These are phyloP conservation scores for Cylindricascospora bacillispora DNA, from an alignment of 1,139 yeast species.

Conservation along the genomic window DNA sequence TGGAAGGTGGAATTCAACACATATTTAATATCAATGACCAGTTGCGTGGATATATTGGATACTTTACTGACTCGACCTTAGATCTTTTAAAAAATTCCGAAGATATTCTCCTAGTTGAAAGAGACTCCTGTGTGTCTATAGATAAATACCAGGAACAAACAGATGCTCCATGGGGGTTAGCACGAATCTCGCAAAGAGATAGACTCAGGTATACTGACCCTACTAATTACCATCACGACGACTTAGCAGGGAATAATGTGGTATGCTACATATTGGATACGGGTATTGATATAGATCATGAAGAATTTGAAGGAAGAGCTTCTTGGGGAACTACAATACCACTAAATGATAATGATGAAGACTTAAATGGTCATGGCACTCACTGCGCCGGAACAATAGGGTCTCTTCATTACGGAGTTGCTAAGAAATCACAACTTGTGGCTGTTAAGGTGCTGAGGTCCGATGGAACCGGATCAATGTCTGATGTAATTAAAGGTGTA, in stretches of 20 bases:
- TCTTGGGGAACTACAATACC: constrained; percentile 90
- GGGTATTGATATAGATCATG: constrained; percentile 73
- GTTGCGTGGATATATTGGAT: constrained; percentile 60
- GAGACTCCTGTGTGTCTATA: constrained; percentile 64
- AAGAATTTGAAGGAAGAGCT: constrained; percentile 86
- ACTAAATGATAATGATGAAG: constrained; percentile 64
- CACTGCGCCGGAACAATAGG: constrained; percentile 85
- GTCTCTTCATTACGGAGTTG: constrained; percentile 67
- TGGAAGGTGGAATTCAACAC: constrained; percentile 48
- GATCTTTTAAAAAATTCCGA: constrained; percentile 61
- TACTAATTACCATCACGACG: constrained; percentile 75
- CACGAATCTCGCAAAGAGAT: constrained; percentile 85
- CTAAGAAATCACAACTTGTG: constrained; percentile 60
- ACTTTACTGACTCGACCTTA: constrained; percentile 57
- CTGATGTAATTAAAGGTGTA: constrained; percentile 73
- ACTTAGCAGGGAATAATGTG: constrained; percentile 83
- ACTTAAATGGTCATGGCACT: constrained; percentile 88
- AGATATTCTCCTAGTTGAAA: constrained; percentile 58
- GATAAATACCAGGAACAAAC: constrained; percentile 54
- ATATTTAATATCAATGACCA: constrained; percentile 45
- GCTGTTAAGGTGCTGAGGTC: constrained; percentile 71
- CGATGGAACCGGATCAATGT: constrained; percentile 70
- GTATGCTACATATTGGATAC: constrained; percentile 86
- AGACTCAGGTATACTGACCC: constrained; percentile 60
- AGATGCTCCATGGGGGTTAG: constrained; percentile 94